Conservation (phyloP, 2,329 filamentous ascomycete genomes). For the Talaromyces piceae region DNA sequence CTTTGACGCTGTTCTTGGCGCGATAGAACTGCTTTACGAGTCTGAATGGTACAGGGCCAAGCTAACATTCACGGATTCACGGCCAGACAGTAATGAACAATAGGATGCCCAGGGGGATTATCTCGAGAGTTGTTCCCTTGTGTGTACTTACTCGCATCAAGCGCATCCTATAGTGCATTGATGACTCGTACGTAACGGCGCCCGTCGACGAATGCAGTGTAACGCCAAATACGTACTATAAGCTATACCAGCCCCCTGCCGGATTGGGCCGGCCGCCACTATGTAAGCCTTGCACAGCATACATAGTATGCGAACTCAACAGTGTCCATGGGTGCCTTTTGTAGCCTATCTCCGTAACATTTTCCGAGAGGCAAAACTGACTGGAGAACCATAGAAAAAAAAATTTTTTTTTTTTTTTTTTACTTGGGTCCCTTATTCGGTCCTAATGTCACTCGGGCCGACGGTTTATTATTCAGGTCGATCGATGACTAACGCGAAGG, state of each 20-base stretch:
- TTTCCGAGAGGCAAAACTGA: background rate
- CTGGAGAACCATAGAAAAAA: no score
- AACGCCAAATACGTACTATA: constrained; percentile 14
- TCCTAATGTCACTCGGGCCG: no score
- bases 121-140: no score
- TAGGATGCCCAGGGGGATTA: no score
- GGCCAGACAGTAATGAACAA: no score
- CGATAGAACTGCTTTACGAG: no score
- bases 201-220: background rate
- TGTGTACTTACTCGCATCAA: background rate
- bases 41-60: no score
- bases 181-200: background rate
- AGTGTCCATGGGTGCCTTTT: background rate
- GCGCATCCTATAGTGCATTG: background rate
- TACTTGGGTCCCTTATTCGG: background rate
- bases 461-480: background rate
- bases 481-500: background rate
- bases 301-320: background rate
- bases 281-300: no score
- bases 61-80: no score
- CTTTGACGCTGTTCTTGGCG: no score
- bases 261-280: no score
- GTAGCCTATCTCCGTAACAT: background rate
- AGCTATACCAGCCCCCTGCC: background rate
- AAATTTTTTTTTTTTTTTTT: background rate